Conservation (phyloP, 768 basidiomycete genomes). For the Trametes gibbosa region DNA sequence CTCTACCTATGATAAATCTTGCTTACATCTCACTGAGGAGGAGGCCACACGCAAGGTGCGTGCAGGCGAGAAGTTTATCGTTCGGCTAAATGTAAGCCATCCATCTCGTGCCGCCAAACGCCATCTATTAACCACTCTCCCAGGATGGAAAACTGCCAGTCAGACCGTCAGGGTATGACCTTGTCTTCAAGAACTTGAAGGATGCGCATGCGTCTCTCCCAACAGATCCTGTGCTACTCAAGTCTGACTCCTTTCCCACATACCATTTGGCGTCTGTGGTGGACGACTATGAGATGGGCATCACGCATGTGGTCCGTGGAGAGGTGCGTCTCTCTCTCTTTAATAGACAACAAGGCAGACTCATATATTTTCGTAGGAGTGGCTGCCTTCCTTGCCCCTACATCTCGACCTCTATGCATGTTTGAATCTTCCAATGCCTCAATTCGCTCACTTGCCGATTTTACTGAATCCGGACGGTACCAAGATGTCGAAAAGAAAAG, state of each 20-base stretch:
- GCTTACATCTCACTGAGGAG: conserved; percentile 82
- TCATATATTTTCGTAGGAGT: conserved; percentile 59
- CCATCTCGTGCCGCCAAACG: neutral
- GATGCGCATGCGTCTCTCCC: conserved; percentile 77
- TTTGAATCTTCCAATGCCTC: conserved; percentile 66
- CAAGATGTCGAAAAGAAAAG: conserved; percentile 94
- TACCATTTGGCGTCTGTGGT: conserved; percentile 96
- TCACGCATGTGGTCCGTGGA: conserved; percentile 92
- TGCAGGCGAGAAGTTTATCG: conserved; percentile 74
- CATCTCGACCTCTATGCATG: conserved; percentile 88
- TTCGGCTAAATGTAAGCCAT: conserved; percentile 80
- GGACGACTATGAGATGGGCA: conserved; percentile 94
- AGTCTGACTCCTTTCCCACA: conserved; percentile 91
- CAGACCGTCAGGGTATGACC: conserved; percentile 52
- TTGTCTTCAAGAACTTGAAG: conserved; percentile 72
- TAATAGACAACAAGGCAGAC: neutral
- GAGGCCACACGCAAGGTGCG: conserved; percentile 73
- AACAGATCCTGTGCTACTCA: conserved; percentile 90
- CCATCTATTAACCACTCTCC: neutral
- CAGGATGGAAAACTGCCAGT: conserved; percentile 60
- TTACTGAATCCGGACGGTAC: conserved; percentile 86
- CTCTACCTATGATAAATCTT: conserved; percentile 83
- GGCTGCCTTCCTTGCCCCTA: conserved; percentile 89
- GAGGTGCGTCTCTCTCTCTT: conserved; percentile 51
- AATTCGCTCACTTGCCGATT: conserved; percentile 90